Evolutionary conservation across 148 eudicot genomes (phyloP).

Genomic region (Polygonum maritimum): DNA sequence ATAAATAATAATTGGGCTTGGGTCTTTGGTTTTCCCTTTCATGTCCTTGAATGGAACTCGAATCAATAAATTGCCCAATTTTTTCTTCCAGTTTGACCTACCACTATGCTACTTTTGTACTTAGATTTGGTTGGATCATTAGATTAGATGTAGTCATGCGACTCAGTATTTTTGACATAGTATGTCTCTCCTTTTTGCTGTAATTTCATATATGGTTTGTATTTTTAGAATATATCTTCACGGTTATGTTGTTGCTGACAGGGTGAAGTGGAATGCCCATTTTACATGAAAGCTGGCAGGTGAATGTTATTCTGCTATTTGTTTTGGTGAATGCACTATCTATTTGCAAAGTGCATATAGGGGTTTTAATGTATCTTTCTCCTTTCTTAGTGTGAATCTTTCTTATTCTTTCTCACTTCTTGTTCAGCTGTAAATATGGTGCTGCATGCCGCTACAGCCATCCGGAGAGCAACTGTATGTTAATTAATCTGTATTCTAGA

Average conservation of each 20-base stretch:
- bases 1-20: background rate
- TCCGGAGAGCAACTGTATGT: slow-evolving; percentile 60
- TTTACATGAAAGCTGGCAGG: slow-evolving; percentile 97
- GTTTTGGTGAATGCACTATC: too few relatives aligned
- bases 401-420: background rate
- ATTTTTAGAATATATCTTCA: background rate
- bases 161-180: background rate
- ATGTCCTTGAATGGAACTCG: background rate
- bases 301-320: slow-evolving; percentile 11
- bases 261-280: slow-evolving; percentile 93
- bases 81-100: background rate
- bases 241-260: slow-evolving; percentile 25
- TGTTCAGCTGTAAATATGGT: slow-evolving; percentile 83
- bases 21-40: background rate
- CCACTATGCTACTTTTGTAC: background rate
- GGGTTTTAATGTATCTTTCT: background rate
- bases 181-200: background rate
- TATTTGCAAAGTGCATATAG: slow-evolving; percentile 2
- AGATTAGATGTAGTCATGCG: background rate
- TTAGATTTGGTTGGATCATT: background rate
- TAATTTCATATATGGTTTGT: background rate
- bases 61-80: background rate
- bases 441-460: slow-evolving; percentile 88
- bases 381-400: background rate
- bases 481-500: too few relatives aligned